These are phyloP conservation scores for Clonostachys rosea DNA, from an alignment of 2,329 filamentous ascomycete genomes.

Conservation along the genomic window DNA sequence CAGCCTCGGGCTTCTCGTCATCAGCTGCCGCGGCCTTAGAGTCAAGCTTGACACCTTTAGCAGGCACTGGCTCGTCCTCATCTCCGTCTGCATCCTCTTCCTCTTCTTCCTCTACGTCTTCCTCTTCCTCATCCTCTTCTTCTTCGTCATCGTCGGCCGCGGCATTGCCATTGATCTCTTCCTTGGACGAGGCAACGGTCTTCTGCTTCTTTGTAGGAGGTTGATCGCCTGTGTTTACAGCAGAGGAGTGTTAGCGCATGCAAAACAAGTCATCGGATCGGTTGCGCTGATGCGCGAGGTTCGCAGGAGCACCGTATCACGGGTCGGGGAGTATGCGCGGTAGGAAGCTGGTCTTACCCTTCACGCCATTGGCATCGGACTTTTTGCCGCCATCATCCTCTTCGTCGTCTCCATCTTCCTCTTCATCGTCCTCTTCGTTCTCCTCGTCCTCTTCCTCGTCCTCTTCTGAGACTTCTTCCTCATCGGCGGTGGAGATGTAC, in stretches of 20 bases:
- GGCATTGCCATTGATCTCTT: slow-evolving; percentile 26
- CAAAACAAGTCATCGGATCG: not conserved
- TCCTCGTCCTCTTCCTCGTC: slow-evolving; percentile 33
- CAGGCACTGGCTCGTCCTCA: slow-evolving; percentile 10
- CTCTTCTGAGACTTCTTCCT: slow-evolving; percentile 31
- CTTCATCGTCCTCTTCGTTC: slow-evolving; percentile 33
- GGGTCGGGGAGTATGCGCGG: no score
- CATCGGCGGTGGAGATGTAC: slow-evolving; percentile 29
- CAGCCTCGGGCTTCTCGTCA: slow-evolving; percentile 8
- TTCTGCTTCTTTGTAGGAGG: slow-evolving; percentile 49
- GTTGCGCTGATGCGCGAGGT: not conserved
- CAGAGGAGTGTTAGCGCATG: slow-evolving; percentile 3
- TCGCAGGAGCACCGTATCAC: no score
- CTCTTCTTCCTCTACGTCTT: slow-evolving; percentile 22
- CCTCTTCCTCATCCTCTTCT: slow-evolving; percentile 22
- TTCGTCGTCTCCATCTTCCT: slow-evolving; percentile 30
- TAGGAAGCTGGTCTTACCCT: slow-evolving; percentile 17
- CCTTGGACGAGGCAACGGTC: slow-evolving; percentile 25
- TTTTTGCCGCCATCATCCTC: slow-evolving; percentile 22
- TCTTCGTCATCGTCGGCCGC: slow-evolving; percentile 25
- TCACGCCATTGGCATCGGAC: slow-evolving; percentile 22
- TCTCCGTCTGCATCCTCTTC: slow-evolving; percentile 24
- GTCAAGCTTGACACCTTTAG: slow-evolving; percentile 14
- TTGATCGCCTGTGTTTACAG: slow-evolving; percentile 20
- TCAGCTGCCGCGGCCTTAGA: slow-evolving; percentile 13